Conservation (phyloP, 305 asterid species). For the Solanum hybrid region DNA sequence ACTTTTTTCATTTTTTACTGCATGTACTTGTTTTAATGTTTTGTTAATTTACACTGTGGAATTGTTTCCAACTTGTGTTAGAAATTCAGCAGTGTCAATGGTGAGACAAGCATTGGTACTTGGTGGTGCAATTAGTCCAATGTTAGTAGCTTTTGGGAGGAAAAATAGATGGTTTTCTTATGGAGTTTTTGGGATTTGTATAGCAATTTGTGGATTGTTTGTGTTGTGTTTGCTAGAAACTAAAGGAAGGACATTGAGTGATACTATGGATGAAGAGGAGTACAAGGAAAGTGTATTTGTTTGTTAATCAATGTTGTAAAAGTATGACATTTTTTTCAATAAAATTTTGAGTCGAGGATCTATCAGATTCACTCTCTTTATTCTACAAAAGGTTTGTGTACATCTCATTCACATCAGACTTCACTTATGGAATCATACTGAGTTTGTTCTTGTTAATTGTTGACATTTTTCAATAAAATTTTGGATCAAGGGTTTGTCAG, state of each 20-base stretch:
- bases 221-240: constrained; percentile 24
- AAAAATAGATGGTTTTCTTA: constrained; percentile 8
- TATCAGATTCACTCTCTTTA: neutral
- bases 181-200: constrained; percentile 22
- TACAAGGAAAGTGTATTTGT: neutral
- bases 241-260: constrained; percentile 12
- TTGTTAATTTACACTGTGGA: constrained; percentile 22
- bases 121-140: constrained; percentile 27
- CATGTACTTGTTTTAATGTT: constrained; percentile 15
- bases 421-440: too few relatives aligned
- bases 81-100: constrained; percentile 32
- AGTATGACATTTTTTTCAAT: neutral
- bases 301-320: neutral
- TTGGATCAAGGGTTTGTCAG: too few relatives aligned
- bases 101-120: constrained; percentile 24
- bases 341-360: neutral
- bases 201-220: constrained; percentile 15
- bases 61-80: constrained; percentile 28
- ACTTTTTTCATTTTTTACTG: constrained; percentile 19
- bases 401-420: too few relatives aligned
- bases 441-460: too few relatives aligned
- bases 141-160: constrained; percentile 27
- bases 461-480: too few relatives aligned
- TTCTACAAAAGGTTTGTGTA: too few relatives aligned
- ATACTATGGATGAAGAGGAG: constrained; percentile 28